Evolutionary conservation across 176 grass and related monocot genomes (phyloP).

Genomic region (Oryza australiensis): DNA sequence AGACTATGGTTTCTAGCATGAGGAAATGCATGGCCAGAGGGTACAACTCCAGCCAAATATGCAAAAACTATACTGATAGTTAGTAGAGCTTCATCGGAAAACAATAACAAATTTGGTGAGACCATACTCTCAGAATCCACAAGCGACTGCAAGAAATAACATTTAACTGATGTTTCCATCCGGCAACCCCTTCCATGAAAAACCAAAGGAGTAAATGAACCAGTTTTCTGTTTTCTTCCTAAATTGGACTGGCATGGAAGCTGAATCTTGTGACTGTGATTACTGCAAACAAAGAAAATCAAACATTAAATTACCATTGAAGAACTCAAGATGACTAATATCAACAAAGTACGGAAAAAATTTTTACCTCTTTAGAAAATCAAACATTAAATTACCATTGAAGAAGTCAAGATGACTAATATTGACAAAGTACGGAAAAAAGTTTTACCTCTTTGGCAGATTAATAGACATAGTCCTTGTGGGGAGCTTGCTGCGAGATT

Average conservation of each 20-base stretch:
- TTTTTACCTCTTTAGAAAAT: conserved; percentile 42
- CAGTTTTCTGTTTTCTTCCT: background rate
- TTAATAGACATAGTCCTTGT: conserved; percentile 17
- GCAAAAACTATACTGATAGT: conserved; percentile 78
- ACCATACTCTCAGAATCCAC: conserved; percentile 46
- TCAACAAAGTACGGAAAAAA: background rate
- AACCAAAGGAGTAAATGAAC: conserved; percentile 19
- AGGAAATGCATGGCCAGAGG: conserved; percentile 38
- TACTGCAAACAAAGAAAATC: conserved; percentile 32
- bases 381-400: conserved; percentile 13
- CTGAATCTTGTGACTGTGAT: conserved; percentile 30
- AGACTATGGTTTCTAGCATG: conserved; percentile 15
- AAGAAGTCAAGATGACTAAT: conserved; percentile 1
- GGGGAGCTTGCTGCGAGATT: conserved; percentile 24
- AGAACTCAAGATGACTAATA: background rate
- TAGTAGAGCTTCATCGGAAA: conserved; percentile 77
- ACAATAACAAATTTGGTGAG: conserved; percentile 42
- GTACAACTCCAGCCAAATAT: conserved; percentile 79
- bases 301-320: conserved; percentile 20
- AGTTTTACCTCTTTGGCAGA: conserved; percentile 43
- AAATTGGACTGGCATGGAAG: conserved; percentile 23
- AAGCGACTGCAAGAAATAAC: conserved; percentile 44
- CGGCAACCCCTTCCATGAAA: conserved; percentile 24
- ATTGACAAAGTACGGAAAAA: background rate
- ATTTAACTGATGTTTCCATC: conserved; percentile 39